A percentile compares a stretch with the other conserved stretches of the same genome.
Conservation (phyloP, 306 rosid genomes). For the Vicia faba region DNA sequence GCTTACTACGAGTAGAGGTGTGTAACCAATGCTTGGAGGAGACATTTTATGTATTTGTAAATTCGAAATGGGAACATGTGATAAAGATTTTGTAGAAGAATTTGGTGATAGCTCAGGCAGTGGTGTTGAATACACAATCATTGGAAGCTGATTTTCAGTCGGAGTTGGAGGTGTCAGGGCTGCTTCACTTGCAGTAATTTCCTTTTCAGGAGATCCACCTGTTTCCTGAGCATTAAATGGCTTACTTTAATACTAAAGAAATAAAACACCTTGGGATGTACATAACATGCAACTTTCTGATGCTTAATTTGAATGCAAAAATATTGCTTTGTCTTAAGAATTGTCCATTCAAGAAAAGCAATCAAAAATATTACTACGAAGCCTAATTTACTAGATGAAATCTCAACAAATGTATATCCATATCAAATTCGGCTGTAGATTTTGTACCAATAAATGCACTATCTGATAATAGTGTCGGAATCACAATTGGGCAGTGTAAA, state of each 20-base stretch:
- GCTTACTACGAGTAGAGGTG: slow-evolving; percentile 34
- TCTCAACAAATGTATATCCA: slow-evolving; percentile 2
- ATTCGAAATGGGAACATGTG: slow-evolving; percentile 57
- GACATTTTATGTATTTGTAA: slow-evolving; percentile 43
- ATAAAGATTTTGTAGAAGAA: slow-evolving; percentile 74
- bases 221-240: slow-evolving; percentile 52
- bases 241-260: slow-evolving; percentile 36
- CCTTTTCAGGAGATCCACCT: slow-evolving; percentile 45
- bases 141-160: slow-evolving; percentile 53
- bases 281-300: slow-evolving; percentile 25
- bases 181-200: slow-evolving; percentile 41
- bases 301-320: slow-evolving; percentile 9
- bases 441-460: slow-evolving; percentile 11
- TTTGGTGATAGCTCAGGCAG: slow-evolving; percentile 65
- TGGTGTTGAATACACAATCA: slow-evolving; percentile 45
- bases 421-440: neutral
- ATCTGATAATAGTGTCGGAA: neutral
- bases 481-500: neutral
- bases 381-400: neutral
- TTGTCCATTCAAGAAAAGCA: slow-evolving; percentile 32
- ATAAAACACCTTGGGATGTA: slow-evolving; percentile 21
- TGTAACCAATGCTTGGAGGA: slow-evolving; percentile 39
- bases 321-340: neutral
- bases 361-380: slow-evolving; percentile 7
- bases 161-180: slow-evolving; percentile 46